Base-by-base conservation (phyloP, 768 basidiomycete genomes). In the Hypholoma fasciculare region DNA sequence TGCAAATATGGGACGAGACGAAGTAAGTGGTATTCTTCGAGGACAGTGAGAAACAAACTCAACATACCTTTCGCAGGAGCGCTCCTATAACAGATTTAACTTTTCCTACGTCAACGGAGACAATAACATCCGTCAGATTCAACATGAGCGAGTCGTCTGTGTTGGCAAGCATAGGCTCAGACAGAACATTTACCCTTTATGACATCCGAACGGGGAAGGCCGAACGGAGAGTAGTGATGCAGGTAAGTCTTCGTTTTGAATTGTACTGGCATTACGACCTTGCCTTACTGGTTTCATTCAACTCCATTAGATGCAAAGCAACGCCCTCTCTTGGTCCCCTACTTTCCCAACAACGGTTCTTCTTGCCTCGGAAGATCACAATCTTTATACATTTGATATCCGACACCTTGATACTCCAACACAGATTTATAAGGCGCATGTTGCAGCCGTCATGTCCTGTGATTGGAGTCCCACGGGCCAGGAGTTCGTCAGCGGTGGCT, bases 1-100 rank as follows among this genome's bases (percentile, higher is more conserved):
- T 99, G 7, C 96, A 98, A 71, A 82, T 99, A 63, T 99, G 97
- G 97, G 97, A 99, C 65, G 94, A 98, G 73, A 96, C 89, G 38
- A 94, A 94, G 92, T 94, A 55, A n/a, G 86, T 49, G 16, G 66
- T 23, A 1, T 49, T 44, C 44, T 2, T 47, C 19, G n/a, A 34
- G 19, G 19, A 27, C 34, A 13, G 30, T 60, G 51, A 47, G 30
- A 47, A 30, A 39, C 8, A 26, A 42, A 27, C n/a, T 60, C 52
- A 60, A 46, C 17, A 53, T 23, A 20, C 46, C 26, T 23, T 44
- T 43, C 57, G 3, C 58, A 94, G 92, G 79, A 93, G 87, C 54
- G 85, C 91, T 2, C 87, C 94, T 11, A 77, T 97, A 48, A 92
- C 92, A 16, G 91, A 94, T 58, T 81, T 97, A 56, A 89, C 89